Percentiles rank a stretch among this genome's conserved stretches.
These are phyloP conservation scores for Oleoguttula mirabilis DNA, from an alignment of 495 filamentous ascomycete species.

Conservation along the genomic window DNA sequence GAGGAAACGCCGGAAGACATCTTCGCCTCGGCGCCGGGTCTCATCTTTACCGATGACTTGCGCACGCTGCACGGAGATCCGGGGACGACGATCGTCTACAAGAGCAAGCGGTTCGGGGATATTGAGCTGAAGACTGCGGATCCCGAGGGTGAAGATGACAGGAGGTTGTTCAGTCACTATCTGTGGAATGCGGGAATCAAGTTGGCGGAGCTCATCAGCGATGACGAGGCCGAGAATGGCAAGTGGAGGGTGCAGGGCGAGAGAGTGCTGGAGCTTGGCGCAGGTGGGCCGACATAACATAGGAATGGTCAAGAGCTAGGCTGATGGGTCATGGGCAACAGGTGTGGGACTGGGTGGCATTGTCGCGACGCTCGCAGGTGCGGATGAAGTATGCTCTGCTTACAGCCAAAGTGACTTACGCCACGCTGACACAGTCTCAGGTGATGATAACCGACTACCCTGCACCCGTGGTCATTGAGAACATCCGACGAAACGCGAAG, in stretches of 20 bases:
- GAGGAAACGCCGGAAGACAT: conserved; percentile 44
- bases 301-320: too few species aligned
- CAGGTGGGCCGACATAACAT: conserved; percentile 47
- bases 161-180: conserved; percentile 66
- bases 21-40: conserved; percentile 47
- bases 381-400: conserved; percentile 38
- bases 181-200: conserved; percentile 75
- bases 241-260: conserved; percentile 42
- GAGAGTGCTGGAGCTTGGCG: conserved; percentile 47
- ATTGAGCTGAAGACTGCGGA: conserved; percentile 42
- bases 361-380: conserved; percentile 50
- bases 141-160: conserved; percentile 42
- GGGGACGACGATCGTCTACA: conserved; percentile 50
- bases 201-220: conserved; percentile 51
- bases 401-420: too few species aligned
- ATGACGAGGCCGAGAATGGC: conserved; percentile 16
- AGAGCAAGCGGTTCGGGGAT: conserved; percentile 33
- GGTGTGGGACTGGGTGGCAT: conserved; percentile 68
- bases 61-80: conserved; percentile 65
- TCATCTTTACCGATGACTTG: conserved; percentile 67
- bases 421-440: too few species aligned
- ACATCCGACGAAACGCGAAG: conserved; percentile 49
- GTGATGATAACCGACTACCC: conserved; percentile 61
- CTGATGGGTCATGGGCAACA: too few species aligned
- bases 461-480: conserved; percentile 43